Conservation (phyloP, 768 basidiomycete species). For the Lentinus brumalis region DNA sequence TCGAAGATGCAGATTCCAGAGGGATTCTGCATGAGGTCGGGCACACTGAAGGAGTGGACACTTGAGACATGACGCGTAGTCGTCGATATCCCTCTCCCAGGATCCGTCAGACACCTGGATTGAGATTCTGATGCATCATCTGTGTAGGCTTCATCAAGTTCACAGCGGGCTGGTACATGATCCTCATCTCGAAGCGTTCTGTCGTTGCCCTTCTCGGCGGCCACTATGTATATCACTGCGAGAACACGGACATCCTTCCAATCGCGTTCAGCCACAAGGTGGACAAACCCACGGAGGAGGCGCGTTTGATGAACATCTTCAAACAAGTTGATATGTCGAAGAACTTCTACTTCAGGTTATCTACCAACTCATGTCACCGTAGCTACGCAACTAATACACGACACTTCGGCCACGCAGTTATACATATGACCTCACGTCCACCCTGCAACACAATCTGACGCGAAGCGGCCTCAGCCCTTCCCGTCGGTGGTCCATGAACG, state of each 20-base stretch:
- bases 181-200: constrained; percentile 85
- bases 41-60: too few relatives aligned
- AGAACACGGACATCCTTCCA: constrained; percentile 82
- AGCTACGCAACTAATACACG: constrained; percentile 4
- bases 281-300: constrained; percentile 88
- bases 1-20: too few relatives aligned
- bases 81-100: too few relatives aligned
- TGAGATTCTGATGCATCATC: too few relatives aligned
- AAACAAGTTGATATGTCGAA: constrained; percentile 98
- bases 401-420: constrained; percentile 52
- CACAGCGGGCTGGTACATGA: constrained; percentile 95
- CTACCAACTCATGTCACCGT: not conserved
- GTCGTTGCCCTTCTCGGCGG: constrained; percentile 94
- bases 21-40: too few relatives aligned
- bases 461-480: constrained; percentile 44
- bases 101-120: too few relatives aligned
- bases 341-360: constrained; percentile 96
- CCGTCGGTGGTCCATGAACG: constrained; percentile 71
- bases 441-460: constrained; percentile 88
- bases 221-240: constrained; percentile 96
- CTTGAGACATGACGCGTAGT: too few relatives aligned
- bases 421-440: constrained; percentile 96
- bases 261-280: constrained; percentile 79
- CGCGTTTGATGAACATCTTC: constrained; percentile 85
- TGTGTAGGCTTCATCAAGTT: constrained; percentile 83